A percentile compares a stretch with the other conserved stretches of the same genome.
Evolutionary conservation across 1,284 basidiomycete genomes (phyloP).

Genomic region (Boletellus deceptivus): DNA sequence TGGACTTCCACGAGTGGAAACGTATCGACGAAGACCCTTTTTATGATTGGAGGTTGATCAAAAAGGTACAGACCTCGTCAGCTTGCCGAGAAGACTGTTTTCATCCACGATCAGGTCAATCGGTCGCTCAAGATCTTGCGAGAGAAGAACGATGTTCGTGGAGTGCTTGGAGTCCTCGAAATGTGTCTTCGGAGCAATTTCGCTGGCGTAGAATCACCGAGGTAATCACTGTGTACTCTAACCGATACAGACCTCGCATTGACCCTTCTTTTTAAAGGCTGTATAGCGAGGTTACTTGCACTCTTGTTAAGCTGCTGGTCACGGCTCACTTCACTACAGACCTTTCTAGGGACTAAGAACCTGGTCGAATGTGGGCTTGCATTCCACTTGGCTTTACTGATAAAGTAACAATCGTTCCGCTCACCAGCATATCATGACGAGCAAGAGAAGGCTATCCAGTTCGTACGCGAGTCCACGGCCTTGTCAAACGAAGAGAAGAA

Average conservation of each 20-base stretch:
- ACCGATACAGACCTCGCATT: not conserved
- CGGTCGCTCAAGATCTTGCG: constrained; percentile 62
- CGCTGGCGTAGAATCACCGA: constrained; percentile 88
- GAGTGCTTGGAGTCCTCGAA: constrained; percentile 87
- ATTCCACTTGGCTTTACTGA: not conserved
- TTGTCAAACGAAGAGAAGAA: constrained; percentile 87
- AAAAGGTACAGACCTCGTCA: constrained; percentile 48
- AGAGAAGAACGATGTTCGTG: constrained; percentile 76
- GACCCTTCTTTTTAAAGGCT: constrained; percentile 45
- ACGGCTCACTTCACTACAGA: constrained; percentile 45
- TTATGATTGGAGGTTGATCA: constrained; percentile 85
- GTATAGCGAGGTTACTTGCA: constrained; percentile 77
- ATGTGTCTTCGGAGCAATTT: constrained; percentile 94
- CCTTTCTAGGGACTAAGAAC: constrained; percentile 86
- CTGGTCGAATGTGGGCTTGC: constrained; percentile 70
- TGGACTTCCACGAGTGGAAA: constrained; percentile 90
- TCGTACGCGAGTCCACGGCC: constrained; percentile 69
- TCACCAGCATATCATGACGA: constrained; percentile 75
- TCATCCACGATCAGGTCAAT: constrained; percentile 46
- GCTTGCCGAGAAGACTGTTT: not conserved
- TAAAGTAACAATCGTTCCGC: constrained; percentile 2
- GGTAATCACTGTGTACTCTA: constrained; percentile 37
- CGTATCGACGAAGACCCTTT: constrained; percentile 80
- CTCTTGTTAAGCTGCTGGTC: not conserved
- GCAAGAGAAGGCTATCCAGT: constrained; percentile 70